A percentile compares a stretch with the other conserved stretches of the same genome.
phyloP scores from a whole-genome alignment of 2,329 filamentous ascomycete species.

The Colletotrichum sojae region DNA sequence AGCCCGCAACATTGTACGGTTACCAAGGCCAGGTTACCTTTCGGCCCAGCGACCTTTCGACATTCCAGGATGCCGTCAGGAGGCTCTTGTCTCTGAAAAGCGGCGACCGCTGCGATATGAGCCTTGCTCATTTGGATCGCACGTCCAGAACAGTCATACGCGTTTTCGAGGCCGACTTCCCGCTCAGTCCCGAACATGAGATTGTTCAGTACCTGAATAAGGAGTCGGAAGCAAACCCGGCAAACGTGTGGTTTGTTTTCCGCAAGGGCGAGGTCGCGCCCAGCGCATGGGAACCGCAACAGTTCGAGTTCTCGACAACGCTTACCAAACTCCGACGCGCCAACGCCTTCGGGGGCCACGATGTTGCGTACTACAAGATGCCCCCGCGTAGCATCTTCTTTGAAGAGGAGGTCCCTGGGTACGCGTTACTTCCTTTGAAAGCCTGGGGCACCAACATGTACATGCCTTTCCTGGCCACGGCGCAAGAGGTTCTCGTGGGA shows the following conservation, averaged over 20 bases:
- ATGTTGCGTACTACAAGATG: conserved; percentile 32
- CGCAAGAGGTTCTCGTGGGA: conserved; percentile 47
- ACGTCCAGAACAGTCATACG: not conserved
- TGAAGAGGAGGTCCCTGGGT: not conserved
- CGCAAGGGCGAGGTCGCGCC: conserved; percentile 22
- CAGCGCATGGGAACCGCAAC: conserved; percentile 43
- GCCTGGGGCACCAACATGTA: conserved; percentile 48
- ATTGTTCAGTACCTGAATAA: conserved; percentile 1
- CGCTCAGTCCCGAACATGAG: not conserved
- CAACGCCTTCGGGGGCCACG: not conserved
- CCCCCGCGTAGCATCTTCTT: conserved; percentile 9
- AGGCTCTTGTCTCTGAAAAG: conserved; percentile 44
- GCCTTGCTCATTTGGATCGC: conserved; percentile 24
- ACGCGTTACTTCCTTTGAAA: not conserved
- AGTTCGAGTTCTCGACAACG: conserved; percentile 37
- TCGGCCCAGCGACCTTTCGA: conserved; percentile 40
- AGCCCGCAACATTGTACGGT: conserved; percentile 43
- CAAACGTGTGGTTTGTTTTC: conserved; percentile 45
- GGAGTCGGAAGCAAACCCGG: not conserved
- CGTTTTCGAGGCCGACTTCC: conserved; percentile 9
- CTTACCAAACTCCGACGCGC: conserved; percentile 19
- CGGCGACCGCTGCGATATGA: conserved; percentile 16
- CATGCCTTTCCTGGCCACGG: conserved; percentile 44
- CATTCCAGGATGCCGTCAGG: conserved; percentile 44
- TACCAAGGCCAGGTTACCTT: conserved; percentile 51